Base-by-base conservation (phyloP, 2,329 filamentous ascomycete species). In the Pestalotiopsis sp. region DNA sequence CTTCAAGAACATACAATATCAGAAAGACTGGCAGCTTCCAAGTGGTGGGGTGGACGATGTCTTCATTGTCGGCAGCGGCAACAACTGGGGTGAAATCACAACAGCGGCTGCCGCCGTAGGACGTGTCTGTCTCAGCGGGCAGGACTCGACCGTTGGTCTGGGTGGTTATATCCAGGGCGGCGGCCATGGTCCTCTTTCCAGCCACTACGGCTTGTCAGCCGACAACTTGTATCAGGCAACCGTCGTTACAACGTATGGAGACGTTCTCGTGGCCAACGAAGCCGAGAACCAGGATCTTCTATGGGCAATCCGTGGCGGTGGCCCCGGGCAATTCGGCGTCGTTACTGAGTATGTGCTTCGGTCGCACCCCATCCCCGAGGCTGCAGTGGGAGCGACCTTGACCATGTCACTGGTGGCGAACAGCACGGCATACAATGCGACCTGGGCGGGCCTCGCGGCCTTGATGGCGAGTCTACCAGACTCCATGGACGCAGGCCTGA, bases 111-210 rank as follows among this genome's bases (percentile, higher is more conserved):
- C 58, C 17, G 68, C 49, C 5, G 12, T 17, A 1, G 69, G 67
- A 20, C 52, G 65, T 6, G 62, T 58, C 12, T 31, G 58, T 17
- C 62, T 70, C 1, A 68, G 68, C 12, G 70, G 68, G 3, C 49
- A 60, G 2, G 66, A 68, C 52, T 27, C 41, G 25, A 66, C 64
- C 4, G 70, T 72, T 1, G 70, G 68, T 7, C 6, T 68, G 2
- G 72, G 72, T 2, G 72, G 72, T 2, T 73, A 67, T 57, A 40
- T 41, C 11, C 68, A 68, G 52, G 88, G 87, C 3, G 89, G 87
- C 6, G 89, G 90, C 0, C 89, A 91, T 73, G 84, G 82, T 0
- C 78, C 83, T 0, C 79, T 91, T 1, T 80, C 79, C 36, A 85
- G 83, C 3, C 78, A 75, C 14, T 87, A 85, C 62, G 90, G 90